Percentiles rank a stretch among this genome's conserved stretches.
Evolutionary conservation across 768 basidiomycete species (phyloP).

Genomic region (Phylloporus sp.): DNA sequence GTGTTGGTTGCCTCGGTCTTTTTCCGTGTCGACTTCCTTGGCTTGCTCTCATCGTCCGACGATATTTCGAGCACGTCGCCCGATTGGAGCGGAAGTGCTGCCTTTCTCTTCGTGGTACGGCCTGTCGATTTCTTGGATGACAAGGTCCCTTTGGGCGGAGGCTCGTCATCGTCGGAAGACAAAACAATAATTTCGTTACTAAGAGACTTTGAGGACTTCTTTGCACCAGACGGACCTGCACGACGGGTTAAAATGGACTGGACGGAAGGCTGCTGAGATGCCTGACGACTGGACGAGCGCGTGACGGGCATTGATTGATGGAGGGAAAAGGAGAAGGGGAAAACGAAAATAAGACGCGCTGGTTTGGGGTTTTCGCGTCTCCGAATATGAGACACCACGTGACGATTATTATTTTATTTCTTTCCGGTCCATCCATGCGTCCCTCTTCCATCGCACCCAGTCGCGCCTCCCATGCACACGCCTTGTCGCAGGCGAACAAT

Average conservation of each 20-base stretch:
- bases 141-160: slow-evolving; percentile 17
- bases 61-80: slow-evolving; percentile 52
- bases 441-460: slow-evolving; percentile 53
- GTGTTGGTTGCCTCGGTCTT: slow-evolving; percentile 4
- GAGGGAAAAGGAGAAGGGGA: too few species aligned
- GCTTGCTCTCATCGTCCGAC: slow-evolving; percentile 44
- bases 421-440: slow-evolving; percentile 55
- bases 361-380: slow-evolving; percentile 15
- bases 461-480: slow-evolving; percentile 46
- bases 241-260: slow-evolving; percentile 8
- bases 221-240: slow-evolving; percentile 7
- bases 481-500: slow-evolving; percentile 34
- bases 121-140: slow-evolving; percentile 9
- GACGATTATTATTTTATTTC: background rate
- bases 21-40: slow-evolving; percentile 12
- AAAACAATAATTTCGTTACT: slow-evolving; percentile 30
- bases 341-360: background rate
- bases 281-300: slow-evolving; percentile 24
- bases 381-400: slow-evolving; percentile 5
- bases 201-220: slow-evolving; percentile 14
- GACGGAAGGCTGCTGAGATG: background rate
- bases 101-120: slow-evolving; percentile 17
- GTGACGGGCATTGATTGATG: slow-evolving; percentile 25
- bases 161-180: slow-evolving; percentile 31
- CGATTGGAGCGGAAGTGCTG: slow-evolving; percentile 8